A percentile compares a stretch with the other conserved stretches of the same genome.
phyloP scores from a whole-genome alignment of 192 early-diverging fungal species.

The Entophlyctis helioformis region DNA sequence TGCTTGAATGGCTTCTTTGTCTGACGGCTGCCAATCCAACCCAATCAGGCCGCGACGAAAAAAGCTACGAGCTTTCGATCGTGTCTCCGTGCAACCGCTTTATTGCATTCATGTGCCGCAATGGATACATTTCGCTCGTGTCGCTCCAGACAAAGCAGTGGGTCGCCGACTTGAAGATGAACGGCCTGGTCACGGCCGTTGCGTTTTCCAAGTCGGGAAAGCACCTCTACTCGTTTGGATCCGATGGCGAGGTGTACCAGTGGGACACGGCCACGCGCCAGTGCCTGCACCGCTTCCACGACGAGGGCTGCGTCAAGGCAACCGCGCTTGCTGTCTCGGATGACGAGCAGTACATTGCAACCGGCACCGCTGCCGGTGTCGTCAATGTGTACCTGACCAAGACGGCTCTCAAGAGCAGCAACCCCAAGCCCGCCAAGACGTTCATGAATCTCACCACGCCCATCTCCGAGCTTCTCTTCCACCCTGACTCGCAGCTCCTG shows the following conservation, averaged over 20 bases:
- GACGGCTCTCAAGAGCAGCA: constrained; percentile 28
- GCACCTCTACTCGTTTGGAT: constrained; percentile 63
- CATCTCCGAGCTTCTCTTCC: constrained; percentile 63
- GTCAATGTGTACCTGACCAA: constrained; percentile 73
- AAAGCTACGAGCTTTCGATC: constrained; percentile 56
- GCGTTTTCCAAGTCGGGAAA: constrained; percentile 72
- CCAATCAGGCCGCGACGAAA: constrained; percentile 45
- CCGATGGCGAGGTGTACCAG: constrained; percentile 78
- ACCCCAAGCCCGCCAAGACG: constrained; percentile 58
- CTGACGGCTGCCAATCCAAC: too few relatives aligned
- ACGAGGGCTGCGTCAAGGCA: constrained; percentile 72
- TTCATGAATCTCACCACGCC: constrained; percentile 79
- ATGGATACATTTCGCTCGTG: constrained; percentile 76
- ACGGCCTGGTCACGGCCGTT: constrained; percentile 56
- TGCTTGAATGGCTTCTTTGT: too few relatives aligned
- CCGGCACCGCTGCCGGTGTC: constrained; percentile 68
- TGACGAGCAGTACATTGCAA: constrained; percentile 64
- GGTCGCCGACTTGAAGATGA: constrained; percentile 84
- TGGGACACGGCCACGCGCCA: constrained; percentile 69
- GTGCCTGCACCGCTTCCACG: constrained; percentile 68
- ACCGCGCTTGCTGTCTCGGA: constrained; percentile 57
- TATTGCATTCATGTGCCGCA: constrained; percentile 64
- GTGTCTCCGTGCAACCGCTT: constrained; percentile 59
- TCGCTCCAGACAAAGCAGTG: constrained; percentile 72
- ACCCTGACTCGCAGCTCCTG: constrained; percentile 76